Evolutionary conservation across 2,329 filamentous ascomycete genomes (phyloP), one percentile per base, ranked within the genome.

Genomic region (Aspergillus candidus): DNA sequence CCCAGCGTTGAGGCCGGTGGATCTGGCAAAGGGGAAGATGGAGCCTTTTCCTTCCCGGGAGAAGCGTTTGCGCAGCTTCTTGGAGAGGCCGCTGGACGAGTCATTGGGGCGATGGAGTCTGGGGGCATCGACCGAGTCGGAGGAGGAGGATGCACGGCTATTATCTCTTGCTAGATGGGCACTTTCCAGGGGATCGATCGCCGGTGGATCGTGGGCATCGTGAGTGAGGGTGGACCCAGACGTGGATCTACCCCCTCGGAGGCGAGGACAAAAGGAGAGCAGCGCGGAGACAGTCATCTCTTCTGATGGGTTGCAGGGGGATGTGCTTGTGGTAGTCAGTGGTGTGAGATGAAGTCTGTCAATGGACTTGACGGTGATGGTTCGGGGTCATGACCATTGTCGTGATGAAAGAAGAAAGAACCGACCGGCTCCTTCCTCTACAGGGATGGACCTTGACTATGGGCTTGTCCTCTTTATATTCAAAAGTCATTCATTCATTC

Each of bases 1-100:
- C 3, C 30, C 44, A 3, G 43, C 36, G 3, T 33, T 41, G 11
- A 29, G 13, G 13, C 50, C 56, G 1, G 42, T 22, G 4, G 46
- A 38, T 31, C 49, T 55, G 17, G 51, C 22, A 27, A 27, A 27
- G 22, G 22, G 22, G 6, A 27, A 27, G 22, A 27, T 27, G 6
- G 46, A 50, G 6, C 50, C 31, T 46, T 51, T 56, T 30, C 54
- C 53, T 36, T 67, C 62, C 44, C 57, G 51, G 11, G 66, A 66
- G 37, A 68, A 57, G 11, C 60, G 57, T 35, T 51, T 58, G 12
- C 64, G 65, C 13, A 68, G 43, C 40, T 44, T 57, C 39, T 52
- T 49, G 4, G 63, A 60, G 10, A 67, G 41, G 31, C 54, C 55
- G 31, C 47, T 51, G 1, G 54, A 50, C 34, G 53, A 52, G 22